Conservation (phyloP, 1,139 yeast genomes). For the Saccharomyces hybrid region DNA sequence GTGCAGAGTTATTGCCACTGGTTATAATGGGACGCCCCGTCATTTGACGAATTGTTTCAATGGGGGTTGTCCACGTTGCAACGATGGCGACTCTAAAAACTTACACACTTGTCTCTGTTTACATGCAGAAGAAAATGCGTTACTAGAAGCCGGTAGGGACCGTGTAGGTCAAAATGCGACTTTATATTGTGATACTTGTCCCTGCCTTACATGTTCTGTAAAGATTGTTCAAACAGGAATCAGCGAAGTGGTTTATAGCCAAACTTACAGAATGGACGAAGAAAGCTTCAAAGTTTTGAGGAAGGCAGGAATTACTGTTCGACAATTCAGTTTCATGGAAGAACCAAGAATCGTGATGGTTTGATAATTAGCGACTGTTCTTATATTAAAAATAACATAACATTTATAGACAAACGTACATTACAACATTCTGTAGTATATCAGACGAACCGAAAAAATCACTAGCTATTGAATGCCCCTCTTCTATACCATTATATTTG, state of each 20-base stretch:
- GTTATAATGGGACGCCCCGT: slow-evolving; percentile 95
- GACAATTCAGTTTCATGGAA: slow-evolving; percentile 49
- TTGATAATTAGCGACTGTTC: neutral
- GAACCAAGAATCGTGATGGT: slow-evolving; percentile 25
- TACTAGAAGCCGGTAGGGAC: slow-evolving; percentile 88
- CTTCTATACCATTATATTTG: too few relatives aligned
- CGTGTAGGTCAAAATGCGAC: slow-evolving; percentile 58
- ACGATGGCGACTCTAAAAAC: slow-evolving; percentile 56
- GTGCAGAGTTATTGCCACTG: slow-evolving; percentile 84
- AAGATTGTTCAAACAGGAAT: slow-evolving; percentile 93
- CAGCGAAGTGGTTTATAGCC: slow-evolving; percentile 84
- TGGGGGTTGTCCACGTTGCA: slow-evolving; percentile 91
- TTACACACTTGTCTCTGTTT: slow-evolving; percentile 82
- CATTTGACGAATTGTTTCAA: slow-evolving; percentile 82
- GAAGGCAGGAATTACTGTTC: slow-evolving; percentile 62
- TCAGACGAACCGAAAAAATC: neutral
- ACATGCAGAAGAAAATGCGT: slow-evolving; percentile 96
- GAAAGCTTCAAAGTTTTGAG: slow-evolving; percentile 60
- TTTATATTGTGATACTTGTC: slow-evolving; percentile 92
- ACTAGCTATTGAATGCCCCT: too few relatives aligned
- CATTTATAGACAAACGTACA: too few relatives aligned
- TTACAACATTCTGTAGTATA: neutral
- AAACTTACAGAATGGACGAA: slow-evolving; percentile 85
- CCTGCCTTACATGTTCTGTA: slow-evolving; percentile 91
- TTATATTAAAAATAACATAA: too few relatives aligned